Conservation (phyloP, 805 yeast species). For the Pichia gijzeniarum region DNA sequence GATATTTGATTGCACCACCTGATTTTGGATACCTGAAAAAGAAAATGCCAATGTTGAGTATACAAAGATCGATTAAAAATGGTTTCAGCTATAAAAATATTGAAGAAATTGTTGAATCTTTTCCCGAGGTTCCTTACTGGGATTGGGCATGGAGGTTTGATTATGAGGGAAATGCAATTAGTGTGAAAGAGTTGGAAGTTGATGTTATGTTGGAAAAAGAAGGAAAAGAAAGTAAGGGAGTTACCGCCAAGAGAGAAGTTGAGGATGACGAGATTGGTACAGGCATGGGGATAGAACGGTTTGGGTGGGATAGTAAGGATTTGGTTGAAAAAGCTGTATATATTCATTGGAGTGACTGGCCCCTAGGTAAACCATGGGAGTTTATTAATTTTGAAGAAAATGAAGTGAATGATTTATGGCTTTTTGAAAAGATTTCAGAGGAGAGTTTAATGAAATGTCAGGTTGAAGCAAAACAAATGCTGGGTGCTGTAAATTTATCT, state of each 20-base stretch:
- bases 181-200: background rate
- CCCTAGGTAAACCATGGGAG: slow-evolving; percentile 63
- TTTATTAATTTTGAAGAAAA: slow-evolving; percentile 4
- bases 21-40: slow-evolving; percentile 28
- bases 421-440: slow-evolving; percentile 11
- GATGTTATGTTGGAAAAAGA: background rate
- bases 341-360: slow-evolving; percentile 61
- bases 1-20: slow-evolving; percentile 39
- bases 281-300: slow-evolving; percentile 15
- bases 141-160: slow-evolving; percentile 17
- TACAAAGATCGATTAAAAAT: slow-evolving; percentile 7
- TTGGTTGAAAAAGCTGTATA: slow-evolving; percentile 32
- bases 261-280: slow-evolving; percentile 7
- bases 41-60: slow-evolving; percentile 11
- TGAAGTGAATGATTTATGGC: slow-evolving; percentile 3
- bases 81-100: slow-evolving; percentile 3
- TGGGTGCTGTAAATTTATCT: background rate
- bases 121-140: slow-evolving; percentile 13
- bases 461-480: background rate
- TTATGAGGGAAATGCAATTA: slow-evolving; percentile 1
- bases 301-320: slow-evolving; percentile 32
- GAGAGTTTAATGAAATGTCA: slow-evolving; percentile 12
- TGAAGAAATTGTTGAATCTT: slow-evolving; percentile 11
- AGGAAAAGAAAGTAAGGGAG: background rate
- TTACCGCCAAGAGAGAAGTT: background rate